Percentiles rank a stretch among this genome's conserved stretches.
phyloP scores from a whole-genome alignment of 2,329 filamentous ascomycete genomes.

The Fusarium phyllophilum region DNA sequence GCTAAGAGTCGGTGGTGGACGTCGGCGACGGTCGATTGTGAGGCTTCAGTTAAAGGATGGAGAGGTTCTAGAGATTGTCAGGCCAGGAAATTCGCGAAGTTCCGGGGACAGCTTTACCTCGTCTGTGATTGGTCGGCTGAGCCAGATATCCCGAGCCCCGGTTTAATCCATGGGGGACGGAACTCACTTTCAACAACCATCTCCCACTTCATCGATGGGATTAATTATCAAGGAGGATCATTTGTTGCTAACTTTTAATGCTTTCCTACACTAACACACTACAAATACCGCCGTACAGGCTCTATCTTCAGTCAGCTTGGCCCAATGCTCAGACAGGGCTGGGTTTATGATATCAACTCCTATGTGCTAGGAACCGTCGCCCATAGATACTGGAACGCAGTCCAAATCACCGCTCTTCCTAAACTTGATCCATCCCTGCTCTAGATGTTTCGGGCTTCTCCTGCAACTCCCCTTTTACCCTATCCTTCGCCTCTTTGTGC shows the following conservation, averaged over 20 bases:
- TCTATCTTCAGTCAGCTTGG: not conserved
- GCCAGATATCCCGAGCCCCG: slow-evolving; percentile 33
- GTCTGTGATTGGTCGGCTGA: slow-evolving; percentile 45
- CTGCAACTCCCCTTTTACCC: slow-evolving; percentile 6
- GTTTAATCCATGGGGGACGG: slow-evolving; percentile 17
- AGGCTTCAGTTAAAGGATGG: slow-evolving; percentile 44
- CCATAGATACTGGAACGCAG: not conserved
- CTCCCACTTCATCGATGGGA: not conserved
- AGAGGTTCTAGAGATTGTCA: slow-evolving; percentile 47
- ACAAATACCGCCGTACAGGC: not conserved
- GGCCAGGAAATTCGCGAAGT: slow-evolving; percentile 50
- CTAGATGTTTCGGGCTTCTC: slow-evolving; percentile 1
- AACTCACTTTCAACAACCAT: not conserved
- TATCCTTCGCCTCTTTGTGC: slow-evolving; percentile 43
- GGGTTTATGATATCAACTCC: not conserved
- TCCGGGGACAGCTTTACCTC: slow-evolving; percentile 46
- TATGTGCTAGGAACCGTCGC: not conserved
- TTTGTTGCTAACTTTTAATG: not conserved
- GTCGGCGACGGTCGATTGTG: slow-evolving; percentile 42
- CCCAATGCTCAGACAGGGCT: not conserved
- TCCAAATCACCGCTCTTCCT: not conserved
- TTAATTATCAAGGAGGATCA: not conserved
- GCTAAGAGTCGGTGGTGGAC: slow-evolving; percentile 41
- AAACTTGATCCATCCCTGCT: slow-evolving; percentile 9
- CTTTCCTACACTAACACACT: not conserved